Conservation (phyloP, 495 filamentous ascomycete species). For the Aspergillus baeticus region DNA sequence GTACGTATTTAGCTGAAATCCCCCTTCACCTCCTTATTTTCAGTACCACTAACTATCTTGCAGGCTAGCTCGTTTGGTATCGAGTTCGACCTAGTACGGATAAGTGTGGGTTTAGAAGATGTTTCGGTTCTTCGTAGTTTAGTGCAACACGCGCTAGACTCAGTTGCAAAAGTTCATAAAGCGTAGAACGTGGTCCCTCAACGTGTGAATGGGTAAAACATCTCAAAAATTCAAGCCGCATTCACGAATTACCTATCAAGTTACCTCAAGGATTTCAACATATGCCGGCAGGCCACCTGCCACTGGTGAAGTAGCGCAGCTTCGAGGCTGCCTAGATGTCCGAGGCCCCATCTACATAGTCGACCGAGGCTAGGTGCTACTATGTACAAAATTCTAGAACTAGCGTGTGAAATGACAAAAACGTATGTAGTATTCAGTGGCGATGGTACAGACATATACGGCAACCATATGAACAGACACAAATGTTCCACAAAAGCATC, state of each 20-base stretch:
- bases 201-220: not conserved
- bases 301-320: not conserved
- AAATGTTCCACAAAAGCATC: not conserved
- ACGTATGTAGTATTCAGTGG: not conserved
- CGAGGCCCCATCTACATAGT: not conserved
- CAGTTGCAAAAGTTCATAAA: conserved; percentile 29
- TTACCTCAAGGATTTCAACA: no score
- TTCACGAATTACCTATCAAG: no score
- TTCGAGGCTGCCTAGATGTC: not conserved
- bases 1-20: conserved; percentile 37
- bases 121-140: conserved; percentile 54
- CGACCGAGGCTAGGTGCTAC: not conserved
- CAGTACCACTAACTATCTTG: conserved; percentile 11
- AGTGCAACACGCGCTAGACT: conserved; percentile 49
- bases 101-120: conserved; percentile 91
- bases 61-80: conserved; percentile 76
- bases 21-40: conserved; percentile 7
- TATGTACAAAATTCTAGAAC: not conserved
- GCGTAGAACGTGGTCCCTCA: not conserved
- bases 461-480: not conserved
- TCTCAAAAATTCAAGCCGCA: not conserved
- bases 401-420: not conserved
- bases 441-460: not conserved
- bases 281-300: no score
- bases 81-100: conserved; percentile 71